Base-by-base conservation (phyloP, 2,329 filamentous ascomycete species). In the Colletotrichum tropicale region DNA sequence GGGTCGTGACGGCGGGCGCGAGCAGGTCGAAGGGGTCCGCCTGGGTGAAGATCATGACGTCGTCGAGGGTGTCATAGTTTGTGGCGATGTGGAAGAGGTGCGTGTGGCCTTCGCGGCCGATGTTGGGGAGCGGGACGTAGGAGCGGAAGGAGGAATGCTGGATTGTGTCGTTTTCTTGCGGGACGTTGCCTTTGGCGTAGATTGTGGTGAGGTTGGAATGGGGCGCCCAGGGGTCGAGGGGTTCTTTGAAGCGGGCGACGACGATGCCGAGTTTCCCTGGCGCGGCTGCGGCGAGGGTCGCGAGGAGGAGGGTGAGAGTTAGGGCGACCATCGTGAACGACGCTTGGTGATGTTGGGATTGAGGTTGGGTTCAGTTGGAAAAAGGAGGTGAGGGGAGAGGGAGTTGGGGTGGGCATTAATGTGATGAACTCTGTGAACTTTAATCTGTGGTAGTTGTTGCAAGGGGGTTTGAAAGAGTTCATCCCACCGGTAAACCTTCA, bases 21-120 rank as follows among this genome's bases (percentile, higher is more conserved):
- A 77, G 43, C 1, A 78, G 66, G 15, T 76, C 76, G 18, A 77
- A 77, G 1, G 76, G 76, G 8, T 62, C 70, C 9, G 76, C 77
- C 38, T 77, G 77, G 10, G 72, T 56, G 52, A 78, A 78, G 61
- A 78, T 38, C 66, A 73, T 74, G 70, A 76, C 60, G 3, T 78
- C 77, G 32, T 77, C 73, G 26, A 78, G 76, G 4, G 16, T n/a
- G 52, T 71, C 60, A 16, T 76, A 71, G 68, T 77, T 43, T 21
- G 24, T 70, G 13, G 68, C 67, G 8, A 78, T 73, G 61, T 73
- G 71, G 24, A 62, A 70, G 12, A 77, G 55, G 58, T 77, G 52
- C 2, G 69, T 78, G 15, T 77, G 72, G 3, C 77, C 69, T 16
- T 78, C 72, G 13, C 77, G 76, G 16, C 76, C 69, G 15, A 71